Conservation (phyloP, 805 yeast genomes). For the Kodamaea sagamina region DNA sequence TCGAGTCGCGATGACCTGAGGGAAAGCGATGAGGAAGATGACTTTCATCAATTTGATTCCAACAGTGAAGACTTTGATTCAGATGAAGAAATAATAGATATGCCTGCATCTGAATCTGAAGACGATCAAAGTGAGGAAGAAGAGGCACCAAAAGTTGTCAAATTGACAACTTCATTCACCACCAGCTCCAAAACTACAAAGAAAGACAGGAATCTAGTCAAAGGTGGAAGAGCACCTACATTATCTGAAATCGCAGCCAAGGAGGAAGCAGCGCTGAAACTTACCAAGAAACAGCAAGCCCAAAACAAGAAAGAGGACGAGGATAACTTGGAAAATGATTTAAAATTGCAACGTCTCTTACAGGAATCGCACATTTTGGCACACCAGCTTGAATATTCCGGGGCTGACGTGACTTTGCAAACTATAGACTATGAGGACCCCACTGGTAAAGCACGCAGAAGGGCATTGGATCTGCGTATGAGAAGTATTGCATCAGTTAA, state of each 20-base stretch:
- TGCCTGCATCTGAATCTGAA: constrained; percentile 13
- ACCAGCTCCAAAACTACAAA: constrained; percentile 35
- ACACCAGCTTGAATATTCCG: constrained; percentile 49
- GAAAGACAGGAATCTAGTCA: constrained; percentile 52
- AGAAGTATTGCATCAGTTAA: constrained; percentile 41
- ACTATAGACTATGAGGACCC: constrained; percentile 63
- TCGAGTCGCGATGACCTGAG: constrained; percentile 2
- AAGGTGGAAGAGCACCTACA: constrained; percentile 64
- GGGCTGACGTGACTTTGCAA: constrained; percentile 66
- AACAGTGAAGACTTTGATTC: constrained; percentile 19
- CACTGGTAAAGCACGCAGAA: constrained; percentile 67
- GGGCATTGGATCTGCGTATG: constrained; percentile 62
- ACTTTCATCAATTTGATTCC: constrained; percentile 17
- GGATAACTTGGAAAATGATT: constrained; percentile 64
- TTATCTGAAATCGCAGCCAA: constrained; percentile 32
- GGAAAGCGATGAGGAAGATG: constrained; percentile 21
- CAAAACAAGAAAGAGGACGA: constrained; percentile 41
- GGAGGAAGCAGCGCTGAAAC: constrained; percentile 24
- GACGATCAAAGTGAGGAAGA: constrained; percentile 14
- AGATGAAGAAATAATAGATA: constrained; percentile 12
- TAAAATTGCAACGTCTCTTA: constrained; percentile 69
- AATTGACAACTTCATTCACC: constrained; percentile 40
- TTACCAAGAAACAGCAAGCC: constrained; percentile 37
- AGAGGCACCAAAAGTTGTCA: constrained; percentile 49
- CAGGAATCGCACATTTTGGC: constrained; percentile 70